Evolutionary conservation across 2,329 filamentous ascomycete genomes (phyloP).

Genomic region (Pseudogymnoascus sp.): DNA sequence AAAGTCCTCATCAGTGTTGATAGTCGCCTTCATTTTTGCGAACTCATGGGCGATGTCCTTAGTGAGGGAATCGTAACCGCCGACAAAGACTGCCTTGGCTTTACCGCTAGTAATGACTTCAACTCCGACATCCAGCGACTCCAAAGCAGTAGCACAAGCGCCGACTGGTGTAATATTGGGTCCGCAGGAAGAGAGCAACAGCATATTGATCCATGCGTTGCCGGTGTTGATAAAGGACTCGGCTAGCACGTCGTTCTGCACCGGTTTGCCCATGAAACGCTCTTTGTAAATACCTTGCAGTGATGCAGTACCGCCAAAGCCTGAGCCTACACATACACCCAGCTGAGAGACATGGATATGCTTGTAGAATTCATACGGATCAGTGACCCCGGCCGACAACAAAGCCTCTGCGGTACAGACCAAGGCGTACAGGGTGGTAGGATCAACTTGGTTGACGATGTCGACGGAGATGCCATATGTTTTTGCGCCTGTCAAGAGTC

Average conservation of each 20-base stretch:
- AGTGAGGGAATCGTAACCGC: conserved; percentile 29
- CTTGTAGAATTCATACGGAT: conserved; percentile 27
- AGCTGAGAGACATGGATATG: conserved; percentile 33
- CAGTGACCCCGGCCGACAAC: conserved; percentile 28
- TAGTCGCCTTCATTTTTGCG: conserved; percentile 33
- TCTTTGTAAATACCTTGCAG: conserved; percentile 30
- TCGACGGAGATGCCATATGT: conserved; percentile 33
- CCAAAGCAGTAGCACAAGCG: conserved; percentile 33
- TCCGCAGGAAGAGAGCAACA: conserved; percentile 31
- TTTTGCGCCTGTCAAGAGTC: conserved; percentile 24
- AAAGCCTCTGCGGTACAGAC: conserved; percentile 30
- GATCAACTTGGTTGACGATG: conserved; percentile 31
- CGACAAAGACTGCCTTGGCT: conserved; percentile 30
- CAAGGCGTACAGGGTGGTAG: conserved; percentile 29
- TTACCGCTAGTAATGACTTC: conserved; percentile 28
- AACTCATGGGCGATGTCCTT: conserved; percentile 29
- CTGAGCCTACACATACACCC: too few relatives aligned
- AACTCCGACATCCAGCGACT: conserved; percentile 31
- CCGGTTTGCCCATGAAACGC: conserved; percentile 25
- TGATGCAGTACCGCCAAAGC: too few relatives aligned
- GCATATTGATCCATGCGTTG: conserved; percentile 36
- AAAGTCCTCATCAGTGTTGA: conserved; percentile 25
- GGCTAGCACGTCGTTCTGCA: conserved; percentile 30
- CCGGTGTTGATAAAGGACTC: conserved; percentile 33
- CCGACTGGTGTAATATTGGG: conserved; percentile 32